Base-by-base conservation (phyloP, 768 basidiomycete genomes). In the Phylloporus sp. region DNA sequence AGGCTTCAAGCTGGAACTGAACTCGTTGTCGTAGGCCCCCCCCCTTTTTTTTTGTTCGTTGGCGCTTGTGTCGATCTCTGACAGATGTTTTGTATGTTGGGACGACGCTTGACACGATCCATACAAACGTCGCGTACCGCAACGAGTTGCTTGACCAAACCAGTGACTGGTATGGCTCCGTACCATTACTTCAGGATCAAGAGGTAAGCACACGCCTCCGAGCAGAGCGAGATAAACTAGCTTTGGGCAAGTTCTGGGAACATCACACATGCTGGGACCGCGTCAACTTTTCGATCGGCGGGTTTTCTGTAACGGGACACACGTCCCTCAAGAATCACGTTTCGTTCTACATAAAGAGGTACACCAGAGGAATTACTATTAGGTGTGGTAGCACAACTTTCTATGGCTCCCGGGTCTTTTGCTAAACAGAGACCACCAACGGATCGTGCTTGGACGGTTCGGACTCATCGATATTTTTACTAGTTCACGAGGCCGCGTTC, bases 381-480 rank as follows among this genome's bases (percentile, higher is more conserved):
- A 55, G 56, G 56, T 53, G 54, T 18, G 21, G 55, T 15, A 52
- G 48, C 35, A 41, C 28, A 13, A 2, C 35, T 1, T 55, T 57
- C 26, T 49, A 55, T 11, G 53, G 52, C 27, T 41, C 53, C 1
- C 47, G 49, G 7, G 6, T 55, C 18, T 57, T 55, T 41, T 55
- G 46, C 32, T 45, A 44, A 20, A 55, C 42, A 8, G 44, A 57
- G 27, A 43, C 37, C 3, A 35, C n/a, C 0, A 42, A 47, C 11
- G 55, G 55, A 15, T 18, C 13, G 8, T 9, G 21, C 6, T 3
- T 8, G 27, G 24, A n/a, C 11, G 20, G n/a, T 21, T 21, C 18
- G 10, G 15, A 10, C 17, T 17, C 21, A 22, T 21, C 9, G 36
- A 3, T n/a, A 23, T 9, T 29, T 39, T 15, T 13, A 1, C n/a